Base-by-base conservation (phyloP, 768 basidiomycete species). In the Mycena rosella region DNA sequence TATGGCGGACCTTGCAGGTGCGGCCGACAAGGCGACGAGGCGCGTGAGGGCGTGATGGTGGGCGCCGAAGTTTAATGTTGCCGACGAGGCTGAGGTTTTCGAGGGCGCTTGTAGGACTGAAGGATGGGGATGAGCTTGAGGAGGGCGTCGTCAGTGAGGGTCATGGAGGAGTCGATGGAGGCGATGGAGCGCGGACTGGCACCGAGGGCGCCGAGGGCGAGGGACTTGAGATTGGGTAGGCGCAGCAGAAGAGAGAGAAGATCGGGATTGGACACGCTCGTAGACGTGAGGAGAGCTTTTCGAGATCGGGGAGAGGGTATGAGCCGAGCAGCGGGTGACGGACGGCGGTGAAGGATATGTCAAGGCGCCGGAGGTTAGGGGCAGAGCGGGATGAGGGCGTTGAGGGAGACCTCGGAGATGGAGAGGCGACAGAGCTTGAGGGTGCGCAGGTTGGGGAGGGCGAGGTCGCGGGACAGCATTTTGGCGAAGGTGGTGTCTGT, bases 221-320 rank as follows among this genome's bases (percentile, higher is more conserved):
- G 79, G 0, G 79, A 86, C 44, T 78, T 82, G 24, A 93, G 76
- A 30, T 76, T 72, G 0, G 82, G 81, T 5, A 88, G 76, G 11
- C 72, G 65, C 0, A 78, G 47, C 10, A 90, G 68, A 3, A 86
- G 71, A 1, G 70, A 68, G 14, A 87, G 53, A 2, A 90, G 70
- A 34, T 87, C 85, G 11, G 64, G 47, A 27, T 78, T 75, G 0
- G 83, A 75, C 3, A 87, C 76, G 4, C 73, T 74, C 0, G 88
- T 89, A 5, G 89, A 89, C 1, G 88, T 89, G 27, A 92, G 75
- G 85, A 86, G n/a, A 93, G 78, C 72, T 93, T 93, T 69, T 89
- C 85, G 30, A 92, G 76, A 5, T 72, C 48, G 0, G 75, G 74
- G 22, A 68, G 5, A 1, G 49, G 24, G 48, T 64, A 55, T 26